A percentile compares a stretch with the other conserved stretches of the same genome.
Evolutionary conservation across 2,329 filamentous ascomycete genomes (phyloP).

Genomic region (Xylaria digitata): DNA sequence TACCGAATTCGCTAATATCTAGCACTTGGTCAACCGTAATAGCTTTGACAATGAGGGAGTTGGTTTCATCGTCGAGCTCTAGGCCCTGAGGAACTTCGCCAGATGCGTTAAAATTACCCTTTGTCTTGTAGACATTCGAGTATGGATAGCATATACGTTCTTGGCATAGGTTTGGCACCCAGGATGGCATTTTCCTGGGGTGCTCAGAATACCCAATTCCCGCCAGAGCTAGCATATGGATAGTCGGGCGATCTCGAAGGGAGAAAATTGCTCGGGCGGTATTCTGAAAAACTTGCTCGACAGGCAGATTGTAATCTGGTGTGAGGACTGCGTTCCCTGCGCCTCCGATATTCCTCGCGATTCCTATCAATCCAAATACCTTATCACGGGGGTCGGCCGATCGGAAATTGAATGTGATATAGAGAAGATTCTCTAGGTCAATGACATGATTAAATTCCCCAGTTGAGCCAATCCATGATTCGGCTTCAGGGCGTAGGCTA

Average conservation of each 20-base stretch:
- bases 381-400: constrained; percentile 33
- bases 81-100: constrained; percentile 13
- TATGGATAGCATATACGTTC: constrained; percentile 24
- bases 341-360: constrained; percentile 11
- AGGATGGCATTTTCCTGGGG: constrained; percentile 15
- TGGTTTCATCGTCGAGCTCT: constrained; percentile 5
- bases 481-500: constrained; percentile 16
- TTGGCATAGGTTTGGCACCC: constrained; percentile 31
- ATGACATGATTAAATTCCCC: neutral
- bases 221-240: constrained; percentile 29
- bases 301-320: constrained; percentile 30
- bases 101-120: constrained; percentile 20
- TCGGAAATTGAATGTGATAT: constrained; percentile 25
- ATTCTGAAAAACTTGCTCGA: constrained; percentile 30
- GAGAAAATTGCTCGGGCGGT: constrained; percentile 16
- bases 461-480: neutral
- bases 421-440: constrained; percentile 27
- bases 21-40: constrained; percentile 15
- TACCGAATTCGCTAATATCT: constrained; percentile 14
- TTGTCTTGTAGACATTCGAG: neutral
- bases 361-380: constrained; percentile 29
- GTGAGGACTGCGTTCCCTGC: neutral
- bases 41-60: constrained; percentile 23
- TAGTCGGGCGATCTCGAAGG: constrained; percentile 9
- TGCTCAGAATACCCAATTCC: constrained; percentile 25